Evolutionary conservation across 1,284 basidiomycete genomes (phyloP).

Genomic region (Austroboletus niveus): DNA sequence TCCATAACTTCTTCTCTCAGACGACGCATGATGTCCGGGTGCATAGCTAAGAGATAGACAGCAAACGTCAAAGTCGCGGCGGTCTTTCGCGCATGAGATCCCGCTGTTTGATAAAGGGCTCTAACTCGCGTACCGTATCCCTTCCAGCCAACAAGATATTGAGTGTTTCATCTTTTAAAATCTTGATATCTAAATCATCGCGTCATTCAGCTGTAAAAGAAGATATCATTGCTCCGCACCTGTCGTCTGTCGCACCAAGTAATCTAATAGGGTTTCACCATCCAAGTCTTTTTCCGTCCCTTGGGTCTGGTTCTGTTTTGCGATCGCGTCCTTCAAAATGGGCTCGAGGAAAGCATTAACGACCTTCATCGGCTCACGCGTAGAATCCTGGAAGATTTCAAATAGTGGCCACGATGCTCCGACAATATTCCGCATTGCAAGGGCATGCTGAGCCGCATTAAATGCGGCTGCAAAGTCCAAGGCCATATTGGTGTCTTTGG

Average conservation of each 20-base stretch:
- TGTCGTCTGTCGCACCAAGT: conserved; percentile 48
- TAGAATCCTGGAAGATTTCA: conserved; percentile 38
- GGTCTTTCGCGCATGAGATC: conserved; percentile 36
- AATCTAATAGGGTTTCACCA: conserved; percentile 48
- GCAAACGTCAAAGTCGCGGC: conserved; percentile 51
- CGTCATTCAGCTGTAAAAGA: conserved; percentile 35
- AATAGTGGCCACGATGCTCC: conserved; percentile 41
- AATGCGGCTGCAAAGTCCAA: conserved; percentile 38
- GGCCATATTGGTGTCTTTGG: conserved; percentile 12
- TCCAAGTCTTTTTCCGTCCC: conserved; percentile 25
- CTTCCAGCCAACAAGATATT: conserved; percentile 45
- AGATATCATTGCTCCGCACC: conserved; percentile 32
- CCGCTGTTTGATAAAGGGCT: conserved; percentile 7
- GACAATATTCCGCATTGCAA: conserved; percentile 31
- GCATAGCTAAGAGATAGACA: conserved; percentile 52
- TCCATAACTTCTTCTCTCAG: conserved; percentile 55
- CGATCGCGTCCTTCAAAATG: conserved; percentile 30
- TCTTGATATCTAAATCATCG: conserved; percentile 28
- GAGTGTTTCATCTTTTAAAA: conserved; percentile 40
- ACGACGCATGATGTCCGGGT: conserved; percentile 44
- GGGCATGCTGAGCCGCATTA: conserved; percentile 28
- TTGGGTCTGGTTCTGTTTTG: conserved; percentile 28
- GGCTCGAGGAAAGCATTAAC: conserved; percentile 39
- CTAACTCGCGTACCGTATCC: conserved; percentile 36
- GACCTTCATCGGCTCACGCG: conserved; percentile 36